A percentile compares a stretch with the other conserved stretches of the same genome.
Evolutionary conservation across 495 filamentous ascomycete species (phyloP).

Genomic region (Recurvomyces mirabilis): DNA sequence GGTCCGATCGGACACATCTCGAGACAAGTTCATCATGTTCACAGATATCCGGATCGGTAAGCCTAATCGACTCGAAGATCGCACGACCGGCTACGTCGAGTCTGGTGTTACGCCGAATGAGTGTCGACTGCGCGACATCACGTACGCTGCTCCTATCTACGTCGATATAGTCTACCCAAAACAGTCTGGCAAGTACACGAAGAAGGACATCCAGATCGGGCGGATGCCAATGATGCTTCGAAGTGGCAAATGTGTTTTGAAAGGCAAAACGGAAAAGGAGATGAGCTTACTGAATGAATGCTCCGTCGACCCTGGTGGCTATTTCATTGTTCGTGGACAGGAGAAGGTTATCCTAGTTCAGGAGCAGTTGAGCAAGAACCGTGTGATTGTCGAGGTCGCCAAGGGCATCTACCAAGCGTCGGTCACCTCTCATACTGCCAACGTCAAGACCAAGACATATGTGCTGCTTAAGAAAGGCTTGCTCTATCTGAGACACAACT

Average conservation of each 20-base stretch:
- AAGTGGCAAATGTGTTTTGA: constrained; percentile 81
- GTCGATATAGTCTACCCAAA: constrained; percentile 75
- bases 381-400: constrained; percentile 91
- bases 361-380: constrained; percentile 96
- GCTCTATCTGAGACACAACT: constrained; percentile 83
- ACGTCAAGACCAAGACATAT: constrained; percentile 94
- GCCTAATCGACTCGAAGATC: constrained; percentile 63
- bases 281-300: constrained; percentile 89
- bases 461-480: constrained; percentile 84
- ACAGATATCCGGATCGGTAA: constrained; percentile 63
- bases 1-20: constrained; percentile 48
- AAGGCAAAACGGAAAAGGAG: constrained; percentile 63
- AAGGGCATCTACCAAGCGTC: constrained; percentile 90
- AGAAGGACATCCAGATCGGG: constrained; percentile 65
- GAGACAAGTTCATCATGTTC: constrained; percentile 17
- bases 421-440: constrained; percentile 92
- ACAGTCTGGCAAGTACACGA: constrained; percentile 58
- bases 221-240: constrained; percentile 93
- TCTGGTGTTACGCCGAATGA: constrained; percentile 73
- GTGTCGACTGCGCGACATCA: constrained; percentile 88
- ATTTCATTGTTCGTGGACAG: constrained; percentile 76
- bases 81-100: constrained; percentile 42
- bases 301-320: constrained; percentile 88
- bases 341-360: constrained; percentile 98
- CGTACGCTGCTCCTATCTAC: constrained; percentile 82